A percentile compares a stretch with the other conserved stretches of the same genome.
phyloP scores from a whole-genome alignment of 1,139 yeast species.

The Debaryomyces udenii region DNA sequence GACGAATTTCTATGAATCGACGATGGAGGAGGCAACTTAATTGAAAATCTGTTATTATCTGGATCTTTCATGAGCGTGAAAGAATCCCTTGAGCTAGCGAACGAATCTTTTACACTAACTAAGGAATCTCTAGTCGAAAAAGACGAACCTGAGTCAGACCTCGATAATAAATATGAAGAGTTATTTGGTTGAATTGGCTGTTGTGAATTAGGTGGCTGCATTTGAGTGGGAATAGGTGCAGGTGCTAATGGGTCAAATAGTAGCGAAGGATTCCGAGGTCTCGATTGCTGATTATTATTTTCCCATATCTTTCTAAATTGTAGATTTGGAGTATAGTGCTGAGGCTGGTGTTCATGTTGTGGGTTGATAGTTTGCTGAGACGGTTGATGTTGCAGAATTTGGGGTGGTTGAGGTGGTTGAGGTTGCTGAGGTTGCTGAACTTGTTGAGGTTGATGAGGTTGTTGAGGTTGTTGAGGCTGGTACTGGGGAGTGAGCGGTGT shows the following conservation, averaged over 20 bases:
- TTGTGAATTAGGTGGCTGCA: conserved; percentile 3
- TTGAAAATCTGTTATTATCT: conserved; percentile 14
- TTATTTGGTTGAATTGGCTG: conserved; percentile 9
- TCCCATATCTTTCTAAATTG: conserved; percentile 49
- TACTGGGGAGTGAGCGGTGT: conserved; percentile 12
- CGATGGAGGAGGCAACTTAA: conserved; percentile 26
- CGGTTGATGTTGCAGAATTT: neutral
- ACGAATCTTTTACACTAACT: conserved; percentile 7
- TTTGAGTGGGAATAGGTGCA: conserved; percentile 18
- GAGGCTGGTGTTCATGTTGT: conserved; percentile 21
- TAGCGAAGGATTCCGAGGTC: conserved; percentile 40
- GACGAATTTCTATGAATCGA: conserved; percentile 18
- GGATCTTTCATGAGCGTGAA: conserved; percentile 7
- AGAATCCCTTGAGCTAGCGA: conserved; percentile 8
- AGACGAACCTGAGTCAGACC: conserved; percentile 10
- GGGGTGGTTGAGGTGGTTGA: conserved; percentile 4
- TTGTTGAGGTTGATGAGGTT: conserved; percentile 12
- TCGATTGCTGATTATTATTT: conserved; percentile 16
- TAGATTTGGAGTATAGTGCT: conserved; percentile 32
- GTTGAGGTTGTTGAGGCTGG: conserved; percentile 13
- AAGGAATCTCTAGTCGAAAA: conserved; percentile 6
- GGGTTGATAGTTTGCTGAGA: conserved; percentile 1
- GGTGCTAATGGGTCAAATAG: conserved; percentile 44
- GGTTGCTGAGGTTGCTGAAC: conserved; percentile 13
- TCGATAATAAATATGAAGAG: conserved; percentile 11